Evolutionary conservation across 345 rosid genomes (phyloP).

Genomic region (Adansonia digitata): DNA sequence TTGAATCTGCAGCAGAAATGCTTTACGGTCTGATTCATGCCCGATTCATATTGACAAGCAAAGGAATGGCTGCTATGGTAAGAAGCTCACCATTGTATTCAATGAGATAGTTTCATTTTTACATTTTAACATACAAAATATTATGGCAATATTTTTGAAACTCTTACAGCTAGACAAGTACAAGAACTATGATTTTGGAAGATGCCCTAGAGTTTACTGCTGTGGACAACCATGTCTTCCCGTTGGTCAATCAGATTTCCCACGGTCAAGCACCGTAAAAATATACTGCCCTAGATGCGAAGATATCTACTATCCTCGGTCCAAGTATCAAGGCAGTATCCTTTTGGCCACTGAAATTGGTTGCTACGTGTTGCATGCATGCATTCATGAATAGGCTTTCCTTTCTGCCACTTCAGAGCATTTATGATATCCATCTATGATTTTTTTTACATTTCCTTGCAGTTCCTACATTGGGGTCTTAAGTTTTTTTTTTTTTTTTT

Average conservation of each 20-base stretch:
- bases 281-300: conserved; percentile 87
- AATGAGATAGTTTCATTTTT: not conserved
- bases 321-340: conserved; percentile 99
- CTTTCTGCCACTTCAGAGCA: not conserved
- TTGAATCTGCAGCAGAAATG: conserved; percentile 99
- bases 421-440: not conserved
- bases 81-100: conserved; percentile 14
- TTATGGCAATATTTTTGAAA: not conserved
- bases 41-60: conserved; percentile 84
- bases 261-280: conserved; percentile 87
- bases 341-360: conserved; percentile 25
- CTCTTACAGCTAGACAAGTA: conserved; percentile 73
- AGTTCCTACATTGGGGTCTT: not conserved
- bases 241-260: conserved; percentile 80
- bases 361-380: not conserved
- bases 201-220: conserved; percentile 96
- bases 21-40: conserved; percentile 93
- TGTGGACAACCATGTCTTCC: conserved; percentile 96
- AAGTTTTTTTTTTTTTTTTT: not conserved
- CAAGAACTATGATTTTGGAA: conserved; percentile 93
- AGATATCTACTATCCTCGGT: conserved; percentile 85
- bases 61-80: conserved; percentile 97
- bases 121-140: not conserved
- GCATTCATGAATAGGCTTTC: not conserved
- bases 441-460: not conserved